Base-by-base conservation (phyloP, 2,329 filamentous ascomycete species). In the Colletotrichum eleusines region DNA sequence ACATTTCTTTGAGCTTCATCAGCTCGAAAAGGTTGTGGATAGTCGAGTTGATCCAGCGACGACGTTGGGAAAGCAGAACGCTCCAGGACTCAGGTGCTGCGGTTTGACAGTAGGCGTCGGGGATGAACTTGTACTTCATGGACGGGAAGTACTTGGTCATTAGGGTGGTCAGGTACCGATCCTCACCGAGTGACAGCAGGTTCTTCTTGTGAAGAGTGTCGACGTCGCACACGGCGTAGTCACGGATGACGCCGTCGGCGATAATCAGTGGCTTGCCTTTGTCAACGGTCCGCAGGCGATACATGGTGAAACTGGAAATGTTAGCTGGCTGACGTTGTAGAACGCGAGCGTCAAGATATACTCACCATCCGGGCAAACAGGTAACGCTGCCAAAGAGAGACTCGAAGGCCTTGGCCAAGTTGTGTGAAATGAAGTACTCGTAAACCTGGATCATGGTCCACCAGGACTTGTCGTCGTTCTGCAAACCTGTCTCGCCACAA, bases 391-490 rank as follows among this genome's bases (percentile, higher is more conserved):
- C 96, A 78, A 99, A 99, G 72, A 99, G 89, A 72, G 94, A 98
- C 81, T 99, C 96, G 79, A 99, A 99, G 73, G 96, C 94, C 85
- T 99, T 99, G 64, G 96, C 87, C 80, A 99, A 84, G 82, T 99
- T 93, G 86, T 99, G 96, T 38, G 96, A 98, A 78, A 99, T 99
- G 81, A 95, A 99, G 86, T 99, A 99, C 81, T 99, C 96, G 84
- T 99, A 99, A 74, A 99, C 96, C 81, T 99, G 96, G 77, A 99
- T 99, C 96, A 99, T 99, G 16, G 96, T 99, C 94, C 94, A 97
- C 94, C 95, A 98, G 77, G 91, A 95, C 75, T 91, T 89, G 76
- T 98, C 94, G 80, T 98, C 95, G 77, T 99, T 99, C 80, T 98
- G 93, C 77, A 99, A 86, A 81, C 92, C 96, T 1, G 96, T 99